Conservation (phyloP, 345 rosid species). For the Eucalyptus shirleyi region DNA sequence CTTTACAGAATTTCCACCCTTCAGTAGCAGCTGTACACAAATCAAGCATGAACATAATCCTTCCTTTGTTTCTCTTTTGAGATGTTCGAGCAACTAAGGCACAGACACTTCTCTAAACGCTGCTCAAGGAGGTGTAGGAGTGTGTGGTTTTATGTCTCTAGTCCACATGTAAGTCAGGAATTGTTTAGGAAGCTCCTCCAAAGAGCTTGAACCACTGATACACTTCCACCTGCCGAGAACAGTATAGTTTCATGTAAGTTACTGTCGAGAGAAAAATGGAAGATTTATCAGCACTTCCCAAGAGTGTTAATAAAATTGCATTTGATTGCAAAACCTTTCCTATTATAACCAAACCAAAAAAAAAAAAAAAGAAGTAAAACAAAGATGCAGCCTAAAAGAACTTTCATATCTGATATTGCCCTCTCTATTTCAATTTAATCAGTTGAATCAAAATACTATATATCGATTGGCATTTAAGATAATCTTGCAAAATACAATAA, state of each 20-base stretch:
- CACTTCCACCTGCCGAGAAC: constrained; percentile 34
- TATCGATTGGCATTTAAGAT: neutral
- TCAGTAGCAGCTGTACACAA: neutral
- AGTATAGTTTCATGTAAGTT: neutral
- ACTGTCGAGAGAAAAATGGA: neutral
- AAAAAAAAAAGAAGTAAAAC: neutral
- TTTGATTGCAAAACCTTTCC: neutral
- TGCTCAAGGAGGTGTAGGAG: neutral
- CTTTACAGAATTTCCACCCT: neutral
- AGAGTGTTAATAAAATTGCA: neutral
- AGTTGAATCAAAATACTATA: neutral
- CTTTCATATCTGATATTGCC: neutral
- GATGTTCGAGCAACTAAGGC: neutral
- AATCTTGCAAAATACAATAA: neutral
- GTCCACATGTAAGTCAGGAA: constrained; percentile 55
- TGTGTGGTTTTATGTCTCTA: constrained; percentile 42
- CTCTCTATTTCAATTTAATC: neutral
- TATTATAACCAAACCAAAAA: neutral
- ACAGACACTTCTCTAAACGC: neutral
- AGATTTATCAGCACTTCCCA: neutral
- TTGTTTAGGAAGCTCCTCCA: constrained; percentile 80
- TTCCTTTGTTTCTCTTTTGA: neutral
- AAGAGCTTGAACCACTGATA: constrained; percentile 67
- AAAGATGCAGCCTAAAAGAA: neutral
- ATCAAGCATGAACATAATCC: neutral